A percentile compares a stretch with the other conserved stretches of the same genome.
phyloP scores from a whole-genome alignment of 2,329 filamentous ascomycete species.

The Lasiodiplodia theobromae region DNA sequence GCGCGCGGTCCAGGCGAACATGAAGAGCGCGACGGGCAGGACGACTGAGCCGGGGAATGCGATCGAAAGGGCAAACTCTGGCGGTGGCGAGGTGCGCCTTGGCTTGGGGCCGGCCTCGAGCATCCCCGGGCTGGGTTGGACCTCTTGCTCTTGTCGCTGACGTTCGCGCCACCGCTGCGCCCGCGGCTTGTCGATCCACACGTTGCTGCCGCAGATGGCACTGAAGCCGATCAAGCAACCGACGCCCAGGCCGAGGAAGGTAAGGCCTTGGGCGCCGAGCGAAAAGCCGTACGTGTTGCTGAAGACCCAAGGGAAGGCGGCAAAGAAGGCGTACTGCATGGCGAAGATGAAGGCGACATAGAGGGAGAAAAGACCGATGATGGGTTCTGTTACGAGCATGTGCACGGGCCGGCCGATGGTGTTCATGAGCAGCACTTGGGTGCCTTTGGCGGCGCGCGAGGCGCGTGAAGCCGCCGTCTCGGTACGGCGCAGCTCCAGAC shows the following conservation, averaged over 20 bases:
- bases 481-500: constrained; percentile 32
- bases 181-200: constrained; percentile 37
- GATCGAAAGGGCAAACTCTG: constrained; percentile 44
- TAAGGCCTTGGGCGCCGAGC: constrained; percentile 33
- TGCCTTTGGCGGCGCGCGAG: constrained; percentile 33
- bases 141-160: constrained; percentile 3
- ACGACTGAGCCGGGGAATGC: constrained; percentile 46
- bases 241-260: constrained; percentile 37
- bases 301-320: constrained; percentile 35
- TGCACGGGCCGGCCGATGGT: constrained; percentile 43
- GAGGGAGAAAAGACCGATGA: constrained; percentile 51
- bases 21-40: constrained; percentile 45
- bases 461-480: constrained; percentile 28
- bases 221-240: constrained; percentile 32
- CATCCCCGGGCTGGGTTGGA: background rate
- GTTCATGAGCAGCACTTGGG: constrained; percentile 44
- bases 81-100: constrained; percentile 19
- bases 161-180: constrained; percentile 4
- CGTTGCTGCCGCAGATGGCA: constrained; percentile 39
- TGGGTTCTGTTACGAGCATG: constrained; percentile 52
- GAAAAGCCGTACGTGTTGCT: constrained; percentile 40
- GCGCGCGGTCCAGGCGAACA: constrained; percentile 50
- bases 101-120: constrained; percentile 1
- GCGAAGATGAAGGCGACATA: constrained; percentile 53
- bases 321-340: constrained; percentile 42